These are phyloP conservation scores for Solanum acaule DNA, from an alignment of 257 asterid genomes.

Conservation along the genomic window DNA sequence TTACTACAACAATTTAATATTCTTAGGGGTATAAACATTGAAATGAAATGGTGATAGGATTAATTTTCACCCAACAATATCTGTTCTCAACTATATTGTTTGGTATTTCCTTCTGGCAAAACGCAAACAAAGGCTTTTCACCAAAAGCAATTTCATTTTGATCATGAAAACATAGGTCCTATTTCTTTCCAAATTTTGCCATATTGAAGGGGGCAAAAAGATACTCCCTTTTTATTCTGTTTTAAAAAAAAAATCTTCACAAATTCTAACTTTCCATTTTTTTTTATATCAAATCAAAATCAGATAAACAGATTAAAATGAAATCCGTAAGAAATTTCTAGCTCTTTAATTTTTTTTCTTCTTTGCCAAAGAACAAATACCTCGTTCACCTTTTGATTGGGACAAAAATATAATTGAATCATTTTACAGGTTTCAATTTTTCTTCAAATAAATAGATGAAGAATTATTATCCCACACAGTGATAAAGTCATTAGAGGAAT, in stretches of 20 bases:
- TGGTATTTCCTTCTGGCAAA: not conserved
- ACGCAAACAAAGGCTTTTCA: not conserved
- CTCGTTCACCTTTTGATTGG: not conserved
- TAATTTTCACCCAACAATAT: not conserved
- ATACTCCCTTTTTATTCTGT: no score
- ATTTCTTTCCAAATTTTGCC: no score
- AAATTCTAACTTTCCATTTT: no score
- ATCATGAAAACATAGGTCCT: not conserved
- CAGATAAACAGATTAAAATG: no score
- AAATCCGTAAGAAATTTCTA: not conserved
- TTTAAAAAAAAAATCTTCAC: no score
- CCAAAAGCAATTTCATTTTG: not conserved
- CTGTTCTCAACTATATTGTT: not conserved
- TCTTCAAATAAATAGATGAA: not conserved
- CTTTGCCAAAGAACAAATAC: not conserved
- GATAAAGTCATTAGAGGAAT: no score
- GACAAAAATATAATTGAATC: not conserved
- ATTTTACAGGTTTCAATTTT: not conserved
- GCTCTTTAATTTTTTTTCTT: not conserved
- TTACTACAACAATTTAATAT: not conserved
- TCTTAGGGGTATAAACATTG: not conserved
- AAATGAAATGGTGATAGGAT: not conserved
- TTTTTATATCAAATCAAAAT: no score
- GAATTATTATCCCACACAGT: not conserved
- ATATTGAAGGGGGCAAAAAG: not conserved